These are phyloP conservation scores for Epichloe festucae DNA, from an alignment of 2,329 filamentous ascomycete genomes.

Conservation along the genomic window DNA sequence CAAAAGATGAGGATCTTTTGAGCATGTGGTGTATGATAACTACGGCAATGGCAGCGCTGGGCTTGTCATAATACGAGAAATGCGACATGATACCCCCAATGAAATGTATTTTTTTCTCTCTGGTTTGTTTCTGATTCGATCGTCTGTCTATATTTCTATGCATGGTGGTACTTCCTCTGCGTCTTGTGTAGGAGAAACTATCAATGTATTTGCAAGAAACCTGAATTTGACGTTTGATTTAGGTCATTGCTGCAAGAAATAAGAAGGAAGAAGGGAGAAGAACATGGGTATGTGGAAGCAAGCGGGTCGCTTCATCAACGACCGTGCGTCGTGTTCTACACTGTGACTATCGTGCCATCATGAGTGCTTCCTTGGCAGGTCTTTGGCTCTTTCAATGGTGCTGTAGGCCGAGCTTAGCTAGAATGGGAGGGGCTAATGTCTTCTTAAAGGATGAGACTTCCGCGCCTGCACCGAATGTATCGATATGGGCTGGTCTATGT, in stretches of 20 bases:
- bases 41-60: background rate
- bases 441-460: background rate
- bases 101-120: background rate
- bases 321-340: background rate
- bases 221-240: no score
- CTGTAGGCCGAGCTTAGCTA: no score
- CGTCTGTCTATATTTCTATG: background rate
- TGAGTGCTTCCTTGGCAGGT: constrained; percentile 13
- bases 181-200: background rate
- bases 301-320: no score
- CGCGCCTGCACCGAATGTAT: background rate
- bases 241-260: no score
- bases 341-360: constrained; percentile 8
- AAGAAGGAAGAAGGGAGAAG: no score
- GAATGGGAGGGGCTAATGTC: no score
- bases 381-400: background rate
- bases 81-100: background rate
- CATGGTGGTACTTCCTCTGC: background rate
- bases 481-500: background rate
- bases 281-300: no score
- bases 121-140: background rate
- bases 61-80: background rate
- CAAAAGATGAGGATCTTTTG: background rate
- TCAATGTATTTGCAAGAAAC: no score
- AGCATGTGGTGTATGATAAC: background rate